Evolutionary conservation across 1,139 yeast species (phyloP).

Genomic region (Debaryomyces nepalensis): DNA sequence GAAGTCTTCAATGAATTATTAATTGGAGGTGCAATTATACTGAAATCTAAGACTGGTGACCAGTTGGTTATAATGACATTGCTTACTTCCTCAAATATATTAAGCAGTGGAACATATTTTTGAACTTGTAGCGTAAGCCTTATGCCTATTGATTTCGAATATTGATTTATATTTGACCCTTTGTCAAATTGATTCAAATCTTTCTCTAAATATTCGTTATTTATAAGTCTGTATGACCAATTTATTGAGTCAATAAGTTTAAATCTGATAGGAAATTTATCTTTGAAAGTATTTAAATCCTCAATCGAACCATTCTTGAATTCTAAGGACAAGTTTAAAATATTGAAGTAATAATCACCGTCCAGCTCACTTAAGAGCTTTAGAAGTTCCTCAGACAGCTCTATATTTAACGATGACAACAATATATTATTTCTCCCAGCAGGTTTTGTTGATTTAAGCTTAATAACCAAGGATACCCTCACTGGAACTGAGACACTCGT

Average conservation of each 20-base stretch:
- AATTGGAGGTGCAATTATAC: constrained; percentile 51
- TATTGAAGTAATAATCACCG: constrained; percentile 35
- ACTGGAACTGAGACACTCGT: constrained; percentile 24
- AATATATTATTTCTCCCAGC: constrained; percentile 58
- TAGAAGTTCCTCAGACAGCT: constrained; percentile 50
- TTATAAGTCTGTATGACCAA: constrained; percentile 49
- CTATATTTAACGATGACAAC: constrained; percentile 60
- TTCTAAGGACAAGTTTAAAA: constrained; percentile 48
- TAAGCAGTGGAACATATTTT: constrained; percentile 16
- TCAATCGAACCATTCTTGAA: constrained; percentile 41
- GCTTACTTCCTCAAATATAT: constrained; percentile 24
- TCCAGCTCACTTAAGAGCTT: constrained; percentile 22
- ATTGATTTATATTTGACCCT: constrained; percentile 14
- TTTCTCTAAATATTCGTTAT: constrained; percentile 32
- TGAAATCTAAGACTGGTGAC: constrained; percentile 66
- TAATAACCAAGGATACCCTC: constrained; percentile 44
- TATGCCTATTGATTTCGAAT: constrained; percentile 41
- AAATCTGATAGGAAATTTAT: constrained; percentile 38
- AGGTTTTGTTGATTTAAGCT: constrained; percentile 60
- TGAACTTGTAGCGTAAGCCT: constrained; percentile 35
- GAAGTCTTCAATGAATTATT: constrained; percentile 42
- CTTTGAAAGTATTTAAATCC: constrained; percentile 29
- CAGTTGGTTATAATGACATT: constrained; percentile 56
- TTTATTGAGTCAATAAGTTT: constrained; percentile 38
- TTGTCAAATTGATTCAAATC: constrained; percentile 25